Base-by-base conservation (phyloP, 2,329 filamentous ascomycete genomes). In the Lachnellula suecica region DNA sequence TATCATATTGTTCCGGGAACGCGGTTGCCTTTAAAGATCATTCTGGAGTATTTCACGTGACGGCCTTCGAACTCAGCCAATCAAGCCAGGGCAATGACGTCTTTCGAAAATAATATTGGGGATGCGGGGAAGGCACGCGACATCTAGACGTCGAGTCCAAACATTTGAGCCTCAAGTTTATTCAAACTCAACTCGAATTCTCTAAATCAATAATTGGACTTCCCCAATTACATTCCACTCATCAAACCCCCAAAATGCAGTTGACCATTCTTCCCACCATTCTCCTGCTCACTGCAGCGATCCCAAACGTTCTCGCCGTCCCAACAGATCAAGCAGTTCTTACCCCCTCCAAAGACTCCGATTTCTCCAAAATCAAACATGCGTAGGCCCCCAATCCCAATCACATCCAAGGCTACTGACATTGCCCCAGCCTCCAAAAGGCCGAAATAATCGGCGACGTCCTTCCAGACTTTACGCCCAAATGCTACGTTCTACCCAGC, bases 381-480 rank as follows among this genome's bases (percentile, higher is more conserved):
- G 38, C 38, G 38, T 42, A 24, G 11, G 38, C 24, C 19, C 13
- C 38, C 17, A 23, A 66, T 46, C 58, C 62, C 10, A 62, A 63
- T 56, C 60, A 61, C 63, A 59, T 44, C 40, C 44, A 44, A 20
- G 5, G 11, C 17, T 17, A 40, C 38, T 42, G 11, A 37, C 25
- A 19, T 23, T 38, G 19, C 27, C 24, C 9, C 41, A 62, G 59
- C 7, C 42, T 59, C 13, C 49, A 53, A 43, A 52, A 60, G 46
- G 56, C 61, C 24, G 42, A 62, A 75, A 78, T 84, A 38, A 70
- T 84, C 54, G 74, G 83, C 58, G 74, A 78, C 54, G 84, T 85
- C 67, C 67, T 84, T 54, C 74, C 83, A 58, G 74, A 78, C 53
- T 84, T 84, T 66, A 67, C 72, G 19, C 80, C 81, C 19, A 72